phyloP scores from a whole-genome alignment of 78 protist species.

The Dictyostelium firmibasis region DNA sequence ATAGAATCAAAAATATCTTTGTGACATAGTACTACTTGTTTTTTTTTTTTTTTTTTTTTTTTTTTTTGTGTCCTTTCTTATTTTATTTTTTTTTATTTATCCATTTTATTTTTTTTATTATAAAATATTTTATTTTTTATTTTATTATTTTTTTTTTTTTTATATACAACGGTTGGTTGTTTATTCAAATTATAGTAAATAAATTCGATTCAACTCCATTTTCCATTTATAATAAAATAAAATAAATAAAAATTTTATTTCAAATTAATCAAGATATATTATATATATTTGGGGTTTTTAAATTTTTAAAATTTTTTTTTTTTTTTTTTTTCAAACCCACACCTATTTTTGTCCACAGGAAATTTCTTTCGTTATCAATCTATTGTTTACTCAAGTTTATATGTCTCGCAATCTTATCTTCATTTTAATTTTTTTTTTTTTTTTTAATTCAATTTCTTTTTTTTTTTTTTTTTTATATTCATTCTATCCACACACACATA shows the following conservation, averaged over 20 bases:
- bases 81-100: no score
- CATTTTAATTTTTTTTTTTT: neutral
- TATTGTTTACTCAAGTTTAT: no score
- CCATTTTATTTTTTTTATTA: no score
- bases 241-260: no score
- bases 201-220: neutral
- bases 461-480: neutral
- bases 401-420: neutral
- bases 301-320: no score
- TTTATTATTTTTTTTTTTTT: neutral
- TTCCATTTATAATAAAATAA: neutral
- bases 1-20: neutral
- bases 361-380: neutral
- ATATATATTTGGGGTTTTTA: neutral
- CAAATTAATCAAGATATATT: neutral
- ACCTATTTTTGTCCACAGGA: neutral
- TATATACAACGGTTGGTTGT: neutral
- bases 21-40: neutral
- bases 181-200: neutral
- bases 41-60: no score
- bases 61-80: no score
- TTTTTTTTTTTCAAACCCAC: no score
- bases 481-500: neutral
- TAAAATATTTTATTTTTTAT: neutral
- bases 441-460: no score